phyloP scores from a whole-genome alignment of 176 grass and related monocot genomes.

The Secale cereale region DNA sequence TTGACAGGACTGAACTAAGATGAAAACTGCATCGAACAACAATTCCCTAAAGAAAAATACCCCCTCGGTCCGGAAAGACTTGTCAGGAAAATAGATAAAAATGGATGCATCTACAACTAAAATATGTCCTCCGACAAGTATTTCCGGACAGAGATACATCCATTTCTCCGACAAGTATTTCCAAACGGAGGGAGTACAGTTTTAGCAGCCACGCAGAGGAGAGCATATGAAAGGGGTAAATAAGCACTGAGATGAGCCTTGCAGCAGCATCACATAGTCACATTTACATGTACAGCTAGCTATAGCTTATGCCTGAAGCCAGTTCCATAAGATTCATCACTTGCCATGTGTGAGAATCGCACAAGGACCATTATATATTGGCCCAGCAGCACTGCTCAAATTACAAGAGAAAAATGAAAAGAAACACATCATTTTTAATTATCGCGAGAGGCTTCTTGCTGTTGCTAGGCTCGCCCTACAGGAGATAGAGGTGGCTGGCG shows the following conservation, averaged over 20 bases:
- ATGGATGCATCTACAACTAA: too few relatives aligned
- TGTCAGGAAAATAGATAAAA: too few relatives aligned
- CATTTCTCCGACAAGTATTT: too few relatives aligned
- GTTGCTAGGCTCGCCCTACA: conserved; percentile 77
- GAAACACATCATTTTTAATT: conserved; percentile 17
- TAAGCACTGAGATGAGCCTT: conserved; percentile 50
- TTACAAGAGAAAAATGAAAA: not conserved
- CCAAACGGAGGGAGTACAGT: too few relatives aligned
- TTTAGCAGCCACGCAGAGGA: not conserved
- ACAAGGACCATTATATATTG: conserved; percentile 35
- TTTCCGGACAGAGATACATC: too few relatives aligned
- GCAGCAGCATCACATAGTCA: conserved; percentile 40
- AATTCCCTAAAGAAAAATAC: too few relatives aligned
- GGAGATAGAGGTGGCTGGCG: conserved; percentile 74
- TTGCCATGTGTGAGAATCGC: conserved; percentile 19
- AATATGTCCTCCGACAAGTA: too few relatives aligned
- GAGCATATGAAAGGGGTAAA: not conserved
- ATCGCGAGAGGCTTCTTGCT: not conserved
- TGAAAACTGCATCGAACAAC: too few relatives aligned
- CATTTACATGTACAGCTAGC: conserved; percentile 38
- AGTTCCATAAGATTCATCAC: conserved; percentile 27
- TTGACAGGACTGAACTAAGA: not conserved
- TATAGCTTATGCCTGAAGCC: conserved; percentile 21
- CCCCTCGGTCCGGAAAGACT: too few relatives aligned
- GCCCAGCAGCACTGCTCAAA: conserved; percentile 12